Evolutionary conservation across 768 basidiomycete species (phyloP).

Genomic region (Tricholoma sp.): DNA sequence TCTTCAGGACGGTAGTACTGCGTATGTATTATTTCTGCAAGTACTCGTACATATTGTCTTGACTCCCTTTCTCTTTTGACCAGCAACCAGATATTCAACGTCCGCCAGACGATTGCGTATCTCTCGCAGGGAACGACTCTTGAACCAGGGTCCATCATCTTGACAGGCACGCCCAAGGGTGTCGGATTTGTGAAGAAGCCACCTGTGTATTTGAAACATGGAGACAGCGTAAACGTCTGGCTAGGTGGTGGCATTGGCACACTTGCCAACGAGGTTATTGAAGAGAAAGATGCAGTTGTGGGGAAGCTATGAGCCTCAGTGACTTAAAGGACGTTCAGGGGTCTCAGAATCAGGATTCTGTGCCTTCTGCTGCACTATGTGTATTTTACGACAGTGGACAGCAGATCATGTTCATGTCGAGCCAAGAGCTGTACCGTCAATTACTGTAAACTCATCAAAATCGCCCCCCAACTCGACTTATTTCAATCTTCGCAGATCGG

Average conservation of each 20-base stretch:
- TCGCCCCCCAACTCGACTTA: too few species aligned
- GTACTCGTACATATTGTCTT: background rate
- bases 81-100: constrained; percentile 79
- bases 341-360: background rate
- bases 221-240: constrained; percentile 67
- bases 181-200: constrained; percentile 78
- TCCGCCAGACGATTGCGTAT: constrained; percentile 72
- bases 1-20: constrained; percentile 75
- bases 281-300: constrained; percentile 40
- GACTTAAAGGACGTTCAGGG: background rate
- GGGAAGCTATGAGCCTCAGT: constrained; percentile 38
- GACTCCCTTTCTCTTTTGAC: background rate
- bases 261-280: constrained; percentile 71
- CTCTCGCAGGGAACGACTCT: constrained; percentile 84
- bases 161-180: constrained; percentile 80
- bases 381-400: background rate
- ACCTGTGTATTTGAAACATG: constrained; percentile 63
- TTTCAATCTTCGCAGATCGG: too few species aligned
- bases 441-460: too few species aligned
- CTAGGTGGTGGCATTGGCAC: constrained; percentile 74
- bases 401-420: background rate
- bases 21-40: constrained; percentile 37
- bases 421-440: too few species aligned
- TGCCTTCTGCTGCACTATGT: background rate
- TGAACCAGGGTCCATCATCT: constrained; percentile 74